These are phyloP conservation scores for Tetraselmis chui DNA, from an alignment of 139 green algal species.

Conservation along the genomic window DNA sequence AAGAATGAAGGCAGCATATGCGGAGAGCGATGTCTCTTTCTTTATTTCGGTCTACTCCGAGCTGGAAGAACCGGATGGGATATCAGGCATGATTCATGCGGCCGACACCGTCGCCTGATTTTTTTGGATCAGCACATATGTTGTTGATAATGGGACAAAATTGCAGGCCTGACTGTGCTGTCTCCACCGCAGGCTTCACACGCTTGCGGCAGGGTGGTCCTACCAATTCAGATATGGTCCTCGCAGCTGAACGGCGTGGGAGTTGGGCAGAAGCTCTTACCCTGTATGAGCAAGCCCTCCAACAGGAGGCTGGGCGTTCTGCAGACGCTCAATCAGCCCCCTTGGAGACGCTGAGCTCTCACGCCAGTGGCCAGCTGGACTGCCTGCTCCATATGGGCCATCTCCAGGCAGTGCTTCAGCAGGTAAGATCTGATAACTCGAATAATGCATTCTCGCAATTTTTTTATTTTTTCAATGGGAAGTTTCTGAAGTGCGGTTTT, in stretches of 20 bases:
- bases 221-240: constrained; percentile 36
- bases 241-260: constrained; percentile 80
- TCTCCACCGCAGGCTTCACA: constrained; percentile 44
- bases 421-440: no score
- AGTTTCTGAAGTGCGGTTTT: no score
- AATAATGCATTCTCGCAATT: no score
- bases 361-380: constrained; percentile 20
- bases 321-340: background rate
- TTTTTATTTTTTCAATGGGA: no score
- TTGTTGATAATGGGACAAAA: no score
- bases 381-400: constrained; percentile 68
- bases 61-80: constrained; percentile 86
- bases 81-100: constrained; percentile 34
- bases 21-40: constrained; percentile 72
- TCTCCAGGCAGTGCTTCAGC: constrained; percentile 60
- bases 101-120: no score
- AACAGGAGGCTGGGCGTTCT: constrained; percentile 1
- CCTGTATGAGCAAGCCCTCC: constrained; percentile 71
- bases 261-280: constrained; percentile 77
- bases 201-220: constrained; percentile 49
- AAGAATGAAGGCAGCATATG: constrained; percentile 28
- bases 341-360: constrained; percentile 6
- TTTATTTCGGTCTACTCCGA: constrained; percentile 80
- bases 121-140: no score
- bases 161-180: background rate